Conservation (phyloP, 805 yeast species). For the Yarrowia keelungensis region DNA sequence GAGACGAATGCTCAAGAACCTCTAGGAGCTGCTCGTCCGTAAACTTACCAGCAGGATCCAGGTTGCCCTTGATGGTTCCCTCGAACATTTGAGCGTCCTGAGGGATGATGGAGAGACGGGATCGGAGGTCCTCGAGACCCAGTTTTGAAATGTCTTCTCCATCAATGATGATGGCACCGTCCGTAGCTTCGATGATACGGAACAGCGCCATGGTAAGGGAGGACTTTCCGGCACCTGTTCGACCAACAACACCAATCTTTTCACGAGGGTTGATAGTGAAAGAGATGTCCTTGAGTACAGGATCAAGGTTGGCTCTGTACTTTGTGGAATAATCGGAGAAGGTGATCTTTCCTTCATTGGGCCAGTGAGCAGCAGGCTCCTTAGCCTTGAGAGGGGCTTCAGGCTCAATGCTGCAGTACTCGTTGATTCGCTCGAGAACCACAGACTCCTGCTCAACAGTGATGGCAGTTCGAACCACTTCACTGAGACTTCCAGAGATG, state of each 20-base stretch:
- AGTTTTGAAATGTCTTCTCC: conserved; percentile 67
- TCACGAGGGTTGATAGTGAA: conserved; percentile 62
- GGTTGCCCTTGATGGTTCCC: conserved; percentile 75
- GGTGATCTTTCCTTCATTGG: conserved; percentile 65
- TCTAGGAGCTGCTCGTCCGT: conserved; percentile 71
- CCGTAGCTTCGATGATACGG: conserved; percentile 65
- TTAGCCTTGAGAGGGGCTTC: conserved; percentile 56
- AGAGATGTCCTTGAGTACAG: conserved; percentile 64
- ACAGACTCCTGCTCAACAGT: conserved; percentile 52
- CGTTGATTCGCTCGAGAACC: conserved; percentile 73
- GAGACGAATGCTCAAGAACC: conserved; percentile 62
- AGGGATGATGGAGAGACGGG: conserved; percentile 79
- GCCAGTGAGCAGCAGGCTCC: conserved; percentile 55
- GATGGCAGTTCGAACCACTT: conserved; percentile 50
- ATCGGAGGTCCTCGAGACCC: conserved; percentile 73
- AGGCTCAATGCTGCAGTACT: conserved; percentile 62
- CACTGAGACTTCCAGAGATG: conserved; percentile 59
- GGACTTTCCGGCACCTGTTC: conserved; percentile 91
- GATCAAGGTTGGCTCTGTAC: conserved; percentile 70
- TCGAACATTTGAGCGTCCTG: conserved; percentile 88
- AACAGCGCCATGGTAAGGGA: conserved; percentile 76
- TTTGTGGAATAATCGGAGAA: conserved; percentile 65
- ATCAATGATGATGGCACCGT: conserved; percentile 67
- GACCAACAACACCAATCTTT: conserved; percentile 84
- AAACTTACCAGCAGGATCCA: conserved; percentile 73